Conservation (phyloP, 2,329 filamentous ascomycete genomes). For the Mycogone perniciosa region DNA sequence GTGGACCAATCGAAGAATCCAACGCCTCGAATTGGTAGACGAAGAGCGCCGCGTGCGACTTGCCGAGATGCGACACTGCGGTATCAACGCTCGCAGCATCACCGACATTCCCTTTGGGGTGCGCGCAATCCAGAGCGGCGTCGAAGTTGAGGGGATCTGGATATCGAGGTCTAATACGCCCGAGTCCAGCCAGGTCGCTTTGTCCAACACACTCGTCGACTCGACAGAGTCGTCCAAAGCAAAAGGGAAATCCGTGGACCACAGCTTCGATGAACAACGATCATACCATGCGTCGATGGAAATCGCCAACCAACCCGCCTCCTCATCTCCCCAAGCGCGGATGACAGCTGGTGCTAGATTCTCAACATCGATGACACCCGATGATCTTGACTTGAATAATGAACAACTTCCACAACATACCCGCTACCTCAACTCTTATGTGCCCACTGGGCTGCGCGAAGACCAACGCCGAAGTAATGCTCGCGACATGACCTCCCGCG, state of each 20-base stretch:
- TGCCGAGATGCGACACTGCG: slow-evolving; percentile 49
- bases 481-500: slow-evolving; percentile 4
- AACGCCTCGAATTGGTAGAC: slow-evolving; percentile 57
- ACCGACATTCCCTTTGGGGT: slow-evolving; percentile 79
- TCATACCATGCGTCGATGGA: slow-evolving; percentile 3
- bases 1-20: slow-evolving; percentile 49
- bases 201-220: slow-evolving; percentile 20
- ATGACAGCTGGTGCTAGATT: neutral
- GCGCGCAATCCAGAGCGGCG: slow-evolving; percentile 73
- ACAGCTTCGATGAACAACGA: slow-evolving; percentile 4
- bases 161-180: slow-evolving; percentile 50
- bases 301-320: neutral
- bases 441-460: neutral
- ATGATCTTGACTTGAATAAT: neutral
- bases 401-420: neutral
- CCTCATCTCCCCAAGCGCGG: neutral
- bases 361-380: neutral
- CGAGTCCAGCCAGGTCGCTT: slow-evolving; percentile 17
- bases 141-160: slow-evolving; percentile 83
- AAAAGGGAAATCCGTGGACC: slow-evolving; percentile 17
- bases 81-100: slow-evolving; percentile 32
- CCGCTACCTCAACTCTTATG: neutral
- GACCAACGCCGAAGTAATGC: slow-evolving; percentile 1
- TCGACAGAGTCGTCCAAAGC: slow-evolving; percentile 14
- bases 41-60: slow-evolving; percentile 55